Evolutionary conservation across 306 rosid species (phyloP), one percentile per base, ranked within the genome.

Genomic region (Trifolium repens): DNA sequence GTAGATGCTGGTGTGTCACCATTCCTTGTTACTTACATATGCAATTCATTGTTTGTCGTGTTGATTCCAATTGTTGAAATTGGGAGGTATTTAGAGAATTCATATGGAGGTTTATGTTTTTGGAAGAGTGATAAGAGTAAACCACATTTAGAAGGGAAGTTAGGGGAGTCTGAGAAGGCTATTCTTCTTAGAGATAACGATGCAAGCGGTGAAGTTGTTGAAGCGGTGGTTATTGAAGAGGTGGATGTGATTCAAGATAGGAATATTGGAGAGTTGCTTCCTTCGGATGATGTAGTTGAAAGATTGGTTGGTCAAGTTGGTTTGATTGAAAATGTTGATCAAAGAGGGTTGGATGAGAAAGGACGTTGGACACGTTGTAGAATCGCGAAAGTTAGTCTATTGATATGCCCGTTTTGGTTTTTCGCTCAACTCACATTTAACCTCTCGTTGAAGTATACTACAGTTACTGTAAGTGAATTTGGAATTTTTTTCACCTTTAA

Each of bases 1-100:
- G 96, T 94, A 32, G 99, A 94, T 80, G 92, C 75, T 8, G 97
- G 97, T 76, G 96, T 92, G 14, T 86, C 99, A 47, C 97, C 99
- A 5, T 94, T 94, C 68, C 92, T 94, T 53, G 80, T 94, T 62
- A 94, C 99, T 11, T 94, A 94, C 77, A 81, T 90, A 35, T 94
- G 99, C 91, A 94, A 94, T 83, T 94, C 99, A 22, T 78, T 94
- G 83, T 90, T 94, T 83, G 83, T 94, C 81, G 85, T 94, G 9
- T 88, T 90, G 91, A 84, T 94, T 74, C 99, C 99, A 16, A 55
- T 94, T 49, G 92, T 92, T 71, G 99, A 94, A 71, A 76, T 88
- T 12, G 90, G 96, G 47, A 84, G 93, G 22, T 89, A 79, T 80
- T 76, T 94, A 82, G 99, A 94, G 84, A 91, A 88, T 72, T 79